phyloP scores from a whole-genome alignment of 352 stramenopile species.

The Phytophthora agathidicida region DNA sequence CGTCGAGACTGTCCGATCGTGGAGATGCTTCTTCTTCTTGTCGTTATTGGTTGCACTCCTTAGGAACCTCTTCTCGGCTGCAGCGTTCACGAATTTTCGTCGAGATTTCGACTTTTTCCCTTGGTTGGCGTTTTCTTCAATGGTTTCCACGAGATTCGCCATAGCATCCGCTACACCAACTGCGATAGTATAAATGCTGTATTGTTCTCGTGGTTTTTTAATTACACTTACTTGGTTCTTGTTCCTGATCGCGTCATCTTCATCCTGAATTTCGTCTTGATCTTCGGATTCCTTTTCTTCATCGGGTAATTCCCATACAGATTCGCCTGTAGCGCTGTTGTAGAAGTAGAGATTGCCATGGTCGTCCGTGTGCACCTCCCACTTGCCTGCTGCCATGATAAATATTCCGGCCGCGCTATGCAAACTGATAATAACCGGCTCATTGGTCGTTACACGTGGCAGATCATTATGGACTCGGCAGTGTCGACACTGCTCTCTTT shows the following conservation, averaged over 20 bases:
- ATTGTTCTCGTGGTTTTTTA: slow-evolving; percentile 16
- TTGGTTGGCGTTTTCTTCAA: slow-evolving; percentile 40
- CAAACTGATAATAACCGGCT: slow-evolving; percentile 26
- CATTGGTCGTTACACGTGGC: slow-evolving; percentile 23
- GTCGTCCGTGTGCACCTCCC: slow-evolving; percentile 72
- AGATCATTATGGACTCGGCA: slow-evolving; percentile 31
- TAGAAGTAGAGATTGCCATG: slow-evolving; percentile 80
- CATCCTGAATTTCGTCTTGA: neutral
- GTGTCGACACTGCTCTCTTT: slow-evolving; percentile 71
- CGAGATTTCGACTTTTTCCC: slow-evolving; percentile 25
- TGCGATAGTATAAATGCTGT: slow-evolving; percentile 47
- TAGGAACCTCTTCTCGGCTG: slow-evolving; percentile 49
- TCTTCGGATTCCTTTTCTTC: slow-evolving; percentile 35
- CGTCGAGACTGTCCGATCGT: slow-evolving; percentile 26
- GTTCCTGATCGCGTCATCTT: neutral
- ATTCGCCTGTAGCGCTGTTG: slow-evolving; percentile 68
- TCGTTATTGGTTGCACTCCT: slow-evolving; percentile 49
- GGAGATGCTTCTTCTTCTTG: slow-evolving; percentile 51
- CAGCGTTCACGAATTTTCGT: slow-evolving; percentile 52
- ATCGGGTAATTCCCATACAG: slow-evolving; percentile 67
- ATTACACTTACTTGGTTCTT: neutral
- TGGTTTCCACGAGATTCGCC: slow-evolving; percentile 40
- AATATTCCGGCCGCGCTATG: no score
- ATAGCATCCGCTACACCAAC: slow-evolving; percentile 54
- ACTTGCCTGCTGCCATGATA: slow-evolving; percentile 34